These are phyloP conservation scores for Pythium sp. DNA, from an alignment of 352 stramenopile species.

Conservation along the genomic window DNA sequence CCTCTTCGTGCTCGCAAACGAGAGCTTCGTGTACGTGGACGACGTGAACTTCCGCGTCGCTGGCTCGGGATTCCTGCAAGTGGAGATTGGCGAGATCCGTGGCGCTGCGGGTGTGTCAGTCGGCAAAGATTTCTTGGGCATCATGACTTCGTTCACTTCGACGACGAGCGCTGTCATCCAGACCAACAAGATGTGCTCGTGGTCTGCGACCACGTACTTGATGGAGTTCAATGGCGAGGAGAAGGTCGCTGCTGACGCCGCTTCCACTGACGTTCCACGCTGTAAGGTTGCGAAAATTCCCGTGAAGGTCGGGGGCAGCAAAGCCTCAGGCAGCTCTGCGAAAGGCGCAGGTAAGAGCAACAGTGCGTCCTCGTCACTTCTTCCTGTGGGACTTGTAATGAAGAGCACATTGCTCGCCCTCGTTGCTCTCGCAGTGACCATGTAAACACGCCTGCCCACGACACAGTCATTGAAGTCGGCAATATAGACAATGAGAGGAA, in stretches of 20 bases:
- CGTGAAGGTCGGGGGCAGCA: slow-evolving; percentile 6
- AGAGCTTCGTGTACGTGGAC: slow-evolving; percentile 10
- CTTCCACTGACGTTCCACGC: no score
- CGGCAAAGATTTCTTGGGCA: background rate
- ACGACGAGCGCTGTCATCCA: background rate
- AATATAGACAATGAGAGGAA: no score
- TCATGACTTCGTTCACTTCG: background rate
- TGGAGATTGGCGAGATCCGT: slow-evolving; percentile 5
- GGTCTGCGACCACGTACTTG: slow-evolving; percentile 2
- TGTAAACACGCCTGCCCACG: background rate
- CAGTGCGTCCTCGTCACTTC: background rate
- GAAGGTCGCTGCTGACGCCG: background rate
- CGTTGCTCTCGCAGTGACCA: background rate
- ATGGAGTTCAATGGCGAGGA: background rate
- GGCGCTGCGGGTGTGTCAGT: background rate
- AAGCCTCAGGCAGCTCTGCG: background rate
- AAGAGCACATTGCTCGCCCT: background rate
- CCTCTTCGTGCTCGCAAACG: slow-evolving; percentile 4
- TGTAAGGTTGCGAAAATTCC: background rate
- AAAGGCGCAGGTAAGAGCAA: background rate
- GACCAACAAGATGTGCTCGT: background rate
- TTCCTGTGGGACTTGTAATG: background rate
- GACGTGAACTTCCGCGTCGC: background rate
- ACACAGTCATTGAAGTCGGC: no score
- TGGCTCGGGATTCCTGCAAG: background rate